These are phyloP conservation scores for Kwoniella sp. DNA, from an alignment of 768 basidiomycete genomes.

Conservation along the genomic window DNA sequence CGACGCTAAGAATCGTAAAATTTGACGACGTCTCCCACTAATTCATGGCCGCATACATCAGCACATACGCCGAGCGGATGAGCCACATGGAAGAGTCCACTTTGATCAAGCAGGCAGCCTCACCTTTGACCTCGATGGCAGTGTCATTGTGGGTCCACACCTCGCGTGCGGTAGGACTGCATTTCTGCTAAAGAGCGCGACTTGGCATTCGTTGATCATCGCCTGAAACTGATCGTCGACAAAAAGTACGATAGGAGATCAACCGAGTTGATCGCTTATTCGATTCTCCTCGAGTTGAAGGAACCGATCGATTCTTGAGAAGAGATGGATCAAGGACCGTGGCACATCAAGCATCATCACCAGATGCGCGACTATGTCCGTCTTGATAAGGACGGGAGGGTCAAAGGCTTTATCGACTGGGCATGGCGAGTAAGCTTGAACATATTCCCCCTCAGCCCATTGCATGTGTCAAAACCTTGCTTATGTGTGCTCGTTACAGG, in stretches of 20 bases:
- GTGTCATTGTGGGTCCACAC: constrained; percentile 12
- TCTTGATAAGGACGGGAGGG: constrained; percentile 39
- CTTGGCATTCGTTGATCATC: constrained; percentile 15
- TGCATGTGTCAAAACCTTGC: too few species aligned
- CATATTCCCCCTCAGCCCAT: too few species aligned
- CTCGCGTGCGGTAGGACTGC: constrained; percentile 12
- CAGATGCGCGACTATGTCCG: constrained; percentile 50
- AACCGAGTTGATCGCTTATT: constrained; percentile 2
- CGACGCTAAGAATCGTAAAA: background rate
- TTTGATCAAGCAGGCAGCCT: constrained; percentile 21
- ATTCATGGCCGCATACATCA: background rate
- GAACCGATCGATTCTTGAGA: constrained; percentile 14
- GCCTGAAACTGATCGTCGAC: constrained; percentile 1
- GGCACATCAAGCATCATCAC: constrained; percentile 40
- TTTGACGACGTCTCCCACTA: background rate
- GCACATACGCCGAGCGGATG: constrained; percentile 10
- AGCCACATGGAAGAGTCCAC: constrained; percentile 7
- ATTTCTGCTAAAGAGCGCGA: constrained; percentile 5
- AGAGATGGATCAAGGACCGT: constrained; percentile 18
- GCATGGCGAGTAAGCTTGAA: constrained; percentile 47
- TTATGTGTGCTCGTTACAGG: background rate
- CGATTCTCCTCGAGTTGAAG: constrained; percentile 11
- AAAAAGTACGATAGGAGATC: background rate
- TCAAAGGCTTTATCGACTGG: constrained; percentile 53
- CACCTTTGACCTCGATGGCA: background rate